Percentiles rank a stretch among this genome's conserved stretches.
These are phyloP conservation scores for Phytophthora megakarya DNA, from an alignment of 352 stramenopile genomes.

Conservation along the genomic window DNA sequence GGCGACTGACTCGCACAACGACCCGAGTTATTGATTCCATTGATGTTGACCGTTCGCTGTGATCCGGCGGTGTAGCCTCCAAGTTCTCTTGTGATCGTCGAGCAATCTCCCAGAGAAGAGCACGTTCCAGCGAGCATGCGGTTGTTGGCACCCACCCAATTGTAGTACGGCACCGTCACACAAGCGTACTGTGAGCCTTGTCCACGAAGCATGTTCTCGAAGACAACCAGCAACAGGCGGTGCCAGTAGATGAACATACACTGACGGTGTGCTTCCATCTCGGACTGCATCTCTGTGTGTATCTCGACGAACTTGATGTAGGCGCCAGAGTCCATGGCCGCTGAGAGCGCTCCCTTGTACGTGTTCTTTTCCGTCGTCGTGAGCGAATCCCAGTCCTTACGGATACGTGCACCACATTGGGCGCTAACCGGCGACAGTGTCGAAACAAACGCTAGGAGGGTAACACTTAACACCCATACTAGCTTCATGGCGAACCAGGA, in stretches of 20 bases:
- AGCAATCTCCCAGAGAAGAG: conserved; percentile 51
- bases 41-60: conserved; percentile 45
- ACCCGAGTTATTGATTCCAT: conserved; percentile 43
- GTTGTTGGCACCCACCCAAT: conserved; percentile 66
- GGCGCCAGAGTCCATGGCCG: conserved; percentile 56
- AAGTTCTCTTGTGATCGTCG: conserved; percentile 44
- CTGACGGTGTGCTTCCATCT: conserved; percentile 53
- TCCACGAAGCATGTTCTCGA: conserved; percentile 84
- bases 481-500: neutral
- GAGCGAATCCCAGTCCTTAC: conserved; percentile 47
- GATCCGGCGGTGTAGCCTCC: conserved; percentile 37
- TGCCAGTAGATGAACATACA: conserved; percentile 66
- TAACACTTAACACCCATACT: conserved; percentile 1
- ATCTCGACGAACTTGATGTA: conserved; percentile 71
- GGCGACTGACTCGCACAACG: conserved; percentile 44
- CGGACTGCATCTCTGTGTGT: conserved; percentile 63
- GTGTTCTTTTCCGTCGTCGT: conserved; percentile 40
- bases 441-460: conserved; percentile 9
- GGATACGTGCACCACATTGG: conserved; percentile 41
- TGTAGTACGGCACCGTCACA: conserved; percentile 83
- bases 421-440: neutral
- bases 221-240: too few species aligned
- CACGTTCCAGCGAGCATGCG: conserved; percentile 44
- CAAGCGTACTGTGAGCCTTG: conserved; percentile 59
- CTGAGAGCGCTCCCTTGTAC: conserved; percentile 51